phyloP scores from a whole-genome alignment of 345 rosid species.

The Geranium rotundifolium region DNA sequence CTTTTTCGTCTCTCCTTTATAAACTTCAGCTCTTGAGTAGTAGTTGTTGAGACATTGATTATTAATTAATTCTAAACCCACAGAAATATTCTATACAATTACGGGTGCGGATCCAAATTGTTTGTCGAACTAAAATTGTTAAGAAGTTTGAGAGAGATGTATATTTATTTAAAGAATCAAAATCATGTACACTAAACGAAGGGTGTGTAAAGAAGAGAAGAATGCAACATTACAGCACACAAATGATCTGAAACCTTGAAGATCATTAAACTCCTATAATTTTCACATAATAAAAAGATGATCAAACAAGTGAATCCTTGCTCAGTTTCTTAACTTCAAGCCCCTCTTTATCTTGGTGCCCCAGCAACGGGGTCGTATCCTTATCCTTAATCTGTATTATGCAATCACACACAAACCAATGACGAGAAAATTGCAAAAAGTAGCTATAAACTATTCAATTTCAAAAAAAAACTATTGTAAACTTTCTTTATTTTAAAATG shows the following conservation, averaged over 20 bases:
- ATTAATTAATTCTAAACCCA: no score
- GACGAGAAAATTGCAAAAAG: no score
- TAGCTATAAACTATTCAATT: no score
- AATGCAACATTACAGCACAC: not conserved
- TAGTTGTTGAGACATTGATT: no score
- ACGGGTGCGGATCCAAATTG: no score
- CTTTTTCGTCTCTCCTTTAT: no score
- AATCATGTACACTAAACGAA: slow-evolving; percentile 7
- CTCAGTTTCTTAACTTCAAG: slow-evolving; percentile 59
- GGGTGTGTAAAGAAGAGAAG: not conserved
- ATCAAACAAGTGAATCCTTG: slow-evolving; percentile 59
- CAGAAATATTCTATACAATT: no score
- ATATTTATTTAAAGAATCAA: slow-evolving; percentile 17
- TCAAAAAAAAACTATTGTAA: no score
- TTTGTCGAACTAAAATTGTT: no score
- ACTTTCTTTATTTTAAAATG: not conserved
- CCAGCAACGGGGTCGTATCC: slow-evolving; percentile 55
- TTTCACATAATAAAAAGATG: not conserved
- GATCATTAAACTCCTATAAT: not conserved
- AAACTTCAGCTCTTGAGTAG: no score
- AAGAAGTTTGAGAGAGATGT: no score
- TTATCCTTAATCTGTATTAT: slow-evolving; percentile 60
- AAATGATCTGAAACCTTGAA: not conserved
- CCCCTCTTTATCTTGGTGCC: slow-evolving; percentile 48
- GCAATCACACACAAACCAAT: no score